A percentile compares a stretch with the other conserved stretches of the same genome.
Evolutionary conservation across 257 asterid genomes (phyloP).

Genomic region (Plectranthus barbatus): DNA sequence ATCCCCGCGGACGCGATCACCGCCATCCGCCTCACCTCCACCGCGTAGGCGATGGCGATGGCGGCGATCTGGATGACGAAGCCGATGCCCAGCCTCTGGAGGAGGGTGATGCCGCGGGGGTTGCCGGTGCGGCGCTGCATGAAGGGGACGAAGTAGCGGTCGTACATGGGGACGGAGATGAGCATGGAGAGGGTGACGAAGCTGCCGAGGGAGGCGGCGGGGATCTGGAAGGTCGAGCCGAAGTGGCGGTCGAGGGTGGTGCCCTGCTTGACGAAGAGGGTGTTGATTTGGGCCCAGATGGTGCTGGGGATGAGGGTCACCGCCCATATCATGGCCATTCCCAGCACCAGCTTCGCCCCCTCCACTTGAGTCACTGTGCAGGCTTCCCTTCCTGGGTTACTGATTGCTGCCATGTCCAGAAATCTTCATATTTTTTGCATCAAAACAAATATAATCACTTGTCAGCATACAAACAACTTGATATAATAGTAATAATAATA

Average conservation of each 20-base stretch:
- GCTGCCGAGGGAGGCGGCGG: constrained; percentile 78
- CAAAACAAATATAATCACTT: too few relatives aligned
- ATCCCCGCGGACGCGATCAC: constrained; percentile 26
- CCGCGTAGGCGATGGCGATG: constrained; percentile 39
- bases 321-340: constrained; percentile 75
- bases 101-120: constrained; percentile 64
- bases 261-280: constrained; percentile 83
- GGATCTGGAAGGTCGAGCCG: constrained; percentile 49
- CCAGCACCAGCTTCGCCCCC: constrained; percentile 56
- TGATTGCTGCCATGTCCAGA: constrained; percentile 80
- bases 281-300: constrained; percentile 83
- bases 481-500: too few relatives aligned
- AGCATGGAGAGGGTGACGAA: constrained; percentile 76
- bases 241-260: constrained; percentile 62
- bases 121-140: constrained; percentile 51
- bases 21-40: constrained; percentile 39
- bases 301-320: constrained; percentile 76
- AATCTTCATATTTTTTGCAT: constrained; percentile 28
- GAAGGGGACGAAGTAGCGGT: constrained; percentile 61
- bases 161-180: constrained; percentile 61
- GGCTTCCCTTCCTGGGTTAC: constrained; percentile 14
- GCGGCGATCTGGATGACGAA: constrained; percentile 54
- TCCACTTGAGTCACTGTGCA: constrained; percentile 83
- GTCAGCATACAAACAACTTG: too few relatives aligned
- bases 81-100: constrained; percentile 65